Base-by-base conservation (phyloP, 2,329 filamentous ascomycete species). In the Colletotrichum noveboracense region DNA sequence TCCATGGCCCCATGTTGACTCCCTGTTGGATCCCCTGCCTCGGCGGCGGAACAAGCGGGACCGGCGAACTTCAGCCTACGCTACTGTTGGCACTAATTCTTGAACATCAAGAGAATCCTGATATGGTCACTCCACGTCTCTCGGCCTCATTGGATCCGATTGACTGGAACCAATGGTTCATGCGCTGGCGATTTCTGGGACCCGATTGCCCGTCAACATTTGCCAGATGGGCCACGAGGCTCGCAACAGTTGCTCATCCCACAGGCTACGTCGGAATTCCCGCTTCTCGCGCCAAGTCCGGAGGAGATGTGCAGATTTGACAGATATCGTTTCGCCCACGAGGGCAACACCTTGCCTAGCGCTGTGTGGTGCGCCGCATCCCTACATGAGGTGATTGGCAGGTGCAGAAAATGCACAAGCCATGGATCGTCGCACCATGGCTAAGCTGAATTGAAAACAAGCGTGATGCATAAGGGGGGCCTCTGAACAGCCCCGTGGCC, bases 61-160 rank as follows among this genome's bases (percentile, higher is more conserved):
- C 67, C 32, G 56, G 66, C 34, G 34, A 62, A 70, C 56, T 26
- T 62, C 56, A 61, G 13, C 67, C 67, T 62, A 62, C 56, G 24
- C 56, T 70, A 70, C 56, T 24, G 56, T 48, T 28, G 36, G 18
- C 56, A 24, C 67, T 62, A 70, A 36, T 28, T 34, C 34, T 24
- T 61, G 34, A 70, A 52, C 55, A 70, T 70, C 67, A 70, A 56
- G 66, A 70, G 58, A 67, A 67, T 58, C 34, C 55, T 70, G 56
- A 70, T 62, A 62, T 21, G 24, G 26, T 34, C 58, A 52, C 56
- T 70, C 67, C 67, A 70, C 55, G 56, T 52, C 36, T 26, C 60
- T 28, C 16, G 36, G 18, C 26, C 48, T 28, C 56, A 70, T 55
- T 70, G 67, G 67, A 28, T 52, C 28, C 28, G n/a, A 38, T 16